These are phyloP conservation scores for Candida patagonica DNA, from an alignment of 805 yeast species.

Conservation along the genomic window DNA sequence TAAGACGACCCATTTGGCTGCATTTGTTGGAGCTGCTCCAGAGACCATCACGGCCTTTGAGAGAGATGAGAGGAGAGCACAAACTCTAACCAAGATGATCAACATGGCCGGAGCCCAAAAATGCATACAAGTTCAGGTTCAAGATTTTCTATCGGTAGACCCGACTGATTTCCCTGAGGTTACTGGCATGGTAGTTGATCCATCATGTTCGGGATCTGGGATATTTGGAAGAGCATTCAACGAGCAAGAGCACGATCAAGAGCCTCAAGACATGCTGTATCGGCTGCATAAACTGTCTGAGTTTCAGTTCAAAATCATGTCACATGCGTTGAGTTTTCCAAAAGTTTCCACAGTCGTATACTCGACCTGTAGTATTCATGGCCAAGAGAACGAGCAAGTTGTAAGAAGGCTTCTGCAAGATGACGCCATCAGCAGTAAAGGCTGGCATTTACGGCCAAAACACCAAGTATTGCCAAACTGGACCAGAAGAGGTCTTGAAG, in stretches of 20 bases:
- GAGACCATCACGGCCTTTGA: conserved; percentile 71
- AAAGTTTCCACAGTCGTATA: conserved; percentile 70
- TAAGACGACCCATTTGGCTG: conserved; percentile 88
- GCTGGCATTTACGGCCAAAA: conserved; percentile 65
- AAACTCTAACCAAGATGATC: conserved; percentile 67
- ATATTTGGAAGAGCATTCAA: conserved; percentile 77
- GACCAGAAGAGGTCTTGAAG: conserved; percentile 73
- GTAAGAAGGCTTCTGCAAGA: conserved; percentile 71
- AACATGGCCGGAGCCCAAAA: conserved; percentile 58
- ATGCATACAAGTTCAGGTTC: conserved; percentile 35
- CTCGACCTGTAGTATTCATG: conserved; percentile 92
- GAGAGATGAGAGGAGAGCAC: conserved; percentile 64
- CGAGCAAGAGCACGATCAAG: conserved; percentile 29
- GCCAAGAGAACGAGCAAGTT: conserved; percentile 89
- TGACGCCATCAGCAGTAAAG: conserved; percentile 47
- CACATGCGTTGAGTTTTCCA: conserved; percentile 79
- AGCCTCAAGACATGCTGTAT: conserved; percentile 25
- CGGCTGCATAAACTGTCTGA: conserved; percentile 67
- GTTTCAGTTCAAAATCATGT: conserved; percentile 81
- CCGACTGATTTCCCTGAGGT: conserved; percentile 55
- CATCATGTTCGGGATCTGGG: conserved; percentile 97
- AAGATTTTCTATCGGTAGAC: conserved; percentile 54
- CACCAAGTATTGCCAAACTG: conserved; percentile 68
- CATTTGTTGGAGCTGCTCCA: conserved; percentile 36
- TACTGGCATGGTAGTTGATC: conserved; percentile 84